phyloP scores from a whole-genome alignment of 2,329 filamentous ascomycete genomes.

The Alternaria consortialis region DNA sequence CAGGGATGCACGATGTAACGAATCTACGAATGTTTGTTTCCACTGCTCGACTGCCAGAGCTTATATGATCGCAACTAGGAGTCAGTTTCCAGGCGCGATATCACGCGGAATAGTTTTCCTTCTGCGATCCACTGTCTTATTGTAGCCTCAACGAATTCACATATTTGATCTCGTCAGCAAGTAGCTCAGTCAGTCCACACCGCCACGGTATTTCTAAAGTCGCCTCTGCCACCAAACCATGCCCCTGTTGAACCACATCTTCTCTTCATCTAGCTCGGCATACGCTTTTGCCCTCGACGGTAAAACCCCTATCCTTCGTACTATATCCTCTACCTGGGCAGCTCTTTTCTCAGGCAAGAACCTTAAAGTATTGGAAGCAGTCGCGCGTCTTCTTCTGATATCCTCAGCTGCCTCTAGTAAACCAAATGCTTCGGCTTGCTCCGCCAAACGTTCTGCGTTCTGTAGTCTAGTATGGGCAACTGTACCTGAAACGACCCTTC shows the following conservation, averaged over 20 bases:
- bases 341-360: too few species aligned
- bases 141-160: neutral
- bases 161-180: neutral
- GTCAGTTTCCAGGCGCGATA: accelerated
- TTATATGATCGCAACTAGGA: neutral
- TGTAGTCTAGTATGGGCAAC: neutral
- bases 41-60: too few species aligned
- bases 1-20: neutral
- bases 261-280: too few species aligned
- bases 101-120: neutral
- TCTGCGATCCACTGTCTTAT: too few species aligned
- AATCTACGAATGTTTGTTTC: neutral
- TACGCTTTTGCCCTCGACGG: neutral
- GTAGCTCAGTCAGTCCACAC: neutral
- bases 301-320: neutral
- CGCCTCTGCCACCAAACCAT: neutral
- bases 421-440: neutral
- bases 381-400: neutral
- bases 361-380: neutral
- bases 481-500: neutral
- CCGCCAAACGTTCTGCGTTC: neutral
- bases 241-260: too few species aligned
- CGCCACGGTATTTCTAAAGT: neutral
- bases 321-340: too few species aligned
- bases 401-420: neutral